phyloP scores from a whole-genome alignment of 75 land plant species.

The Gnetum montanum region DNA sequence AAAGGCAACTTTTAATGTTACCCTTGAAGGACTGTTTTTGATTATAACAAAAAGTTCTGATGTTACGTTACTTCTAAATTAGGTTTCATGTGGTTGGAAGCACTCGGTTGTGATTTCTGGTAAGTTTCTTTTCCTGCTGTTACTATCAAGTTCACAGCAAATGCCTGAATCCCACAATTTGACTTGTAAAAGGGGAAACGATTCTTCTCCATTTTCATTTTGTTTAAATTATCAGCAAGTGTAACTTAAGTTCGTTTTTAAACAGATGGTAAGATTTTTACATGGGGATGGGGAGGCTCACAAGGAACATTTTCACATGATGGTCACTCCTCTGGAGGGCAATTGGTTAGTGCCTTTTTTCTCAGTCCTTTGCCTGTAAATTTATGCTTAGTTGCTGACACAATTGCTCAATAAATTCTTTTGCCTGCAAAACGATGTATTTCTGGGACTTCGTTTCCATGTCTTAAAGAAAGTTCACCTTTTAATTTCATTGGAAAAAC shows the following conservation, averaged over 20 bases:
- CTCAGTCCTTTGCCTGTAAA: not conserved
- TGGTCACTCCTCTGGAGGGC: slow-evolving; percentile 83
- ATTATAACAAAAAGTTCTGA: no score
- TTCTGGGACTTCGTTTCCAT: not conserved
- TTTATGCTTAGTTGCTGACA: not conserved
- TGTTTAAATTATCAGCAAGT: not conserved
- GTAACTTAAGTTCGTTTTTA: not conserved
- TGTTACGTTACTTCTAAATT: no score
- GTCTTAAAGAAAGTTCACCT: not conserved
- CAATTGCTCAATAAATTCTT: not conserved
- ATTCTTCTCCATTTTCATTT: no score
- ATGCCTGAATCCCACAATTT: not conserved
- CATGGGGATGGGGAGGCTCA: slow-evolving; percentile 99
- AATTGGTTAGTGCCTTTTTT: slow-evolving; percentile 43
- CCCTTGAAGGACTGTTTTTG: not conserved
- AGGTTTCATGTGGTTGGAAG: slow-evolving; percentile 99
- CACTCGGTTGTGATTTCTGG: slow-evolving; percentile 87
- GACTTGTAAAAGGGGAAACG: no score
- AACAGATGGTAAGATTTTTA: slow-evolving; percentile 58
- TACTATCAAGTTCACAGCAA: not conserved
- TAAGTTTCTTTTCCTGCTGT: slow-evolving; percentile 6
- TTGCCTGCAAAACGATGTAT: not conserved
- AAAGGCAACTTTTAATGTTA: not conserved
- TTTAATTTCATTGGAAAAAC: no score
- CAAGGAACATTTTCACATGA: slow-evolving; percentile 74